phyloP scores from a whole-genome alignment of 345 rosid species.

The Eucalyptus marginata region DNA sequence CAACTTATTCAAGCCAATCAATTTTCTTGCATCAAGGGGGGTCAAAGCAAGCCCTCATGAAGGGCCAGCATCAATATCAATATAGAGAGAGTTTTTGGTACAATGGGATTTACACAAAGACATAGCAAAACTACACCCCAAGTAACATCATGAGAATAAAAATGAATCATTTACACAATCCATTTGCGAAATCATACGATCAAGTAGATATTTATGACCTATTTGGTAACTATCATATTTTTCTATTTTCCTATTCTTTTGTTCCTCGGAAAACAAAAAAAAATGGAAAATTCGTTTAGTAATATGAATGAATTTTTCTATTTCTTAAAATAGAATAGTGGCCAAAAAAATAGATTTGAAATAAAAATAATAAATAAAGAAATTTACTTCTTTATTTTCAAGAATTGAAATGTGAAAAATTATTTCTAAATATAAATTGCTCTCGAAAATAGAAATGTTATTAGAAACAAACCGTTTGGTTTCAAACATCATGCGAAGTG shows the following conservation, averaged over 20 bases:
- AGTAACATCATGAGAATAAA: neutral
- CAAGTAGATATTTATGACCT: neutral
- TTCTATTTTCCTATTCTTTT: too few relatives aligned
- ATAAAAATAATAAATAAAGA: too few relatives aligned
- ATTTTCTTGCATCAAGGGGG: neutral
- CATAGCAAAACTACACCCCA: neutral
- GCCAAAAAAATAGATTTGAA: too few relatives aligned
- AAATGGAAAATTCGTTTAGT: too few relatives aligned
- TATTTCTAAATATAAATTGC: too few relatives aligned
- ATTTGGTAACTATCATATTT: too few relatives aligned
- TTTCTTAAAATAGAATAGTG: too few relatives aligned
- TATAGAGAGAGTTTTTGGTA: neutral
- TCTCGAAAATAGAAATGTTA: too few relatives aligned
- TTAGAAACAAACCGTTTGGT: too few relatives aligned
- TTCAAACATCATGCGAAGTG: too few relatives aligned
- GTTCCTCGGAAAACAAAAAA: rapidly evolving
- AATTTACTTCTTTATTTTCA: rapidly evolving
- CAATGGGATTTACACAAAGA: neutral
- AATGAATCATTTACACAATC: neutral
- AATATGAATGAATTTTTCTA: too few relatives aligned
- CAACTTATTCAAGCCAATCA: neutral
- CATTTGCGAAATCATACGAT: neutral
- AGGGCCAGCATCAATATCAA: neutral
- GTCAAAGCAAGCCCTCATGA: neutral
- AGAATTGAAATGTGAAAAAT: neutral